Base-by-base conservation (phyloP, 495 filamentous ascomycete species). In the Aspergillus mulundensis region DNA sequence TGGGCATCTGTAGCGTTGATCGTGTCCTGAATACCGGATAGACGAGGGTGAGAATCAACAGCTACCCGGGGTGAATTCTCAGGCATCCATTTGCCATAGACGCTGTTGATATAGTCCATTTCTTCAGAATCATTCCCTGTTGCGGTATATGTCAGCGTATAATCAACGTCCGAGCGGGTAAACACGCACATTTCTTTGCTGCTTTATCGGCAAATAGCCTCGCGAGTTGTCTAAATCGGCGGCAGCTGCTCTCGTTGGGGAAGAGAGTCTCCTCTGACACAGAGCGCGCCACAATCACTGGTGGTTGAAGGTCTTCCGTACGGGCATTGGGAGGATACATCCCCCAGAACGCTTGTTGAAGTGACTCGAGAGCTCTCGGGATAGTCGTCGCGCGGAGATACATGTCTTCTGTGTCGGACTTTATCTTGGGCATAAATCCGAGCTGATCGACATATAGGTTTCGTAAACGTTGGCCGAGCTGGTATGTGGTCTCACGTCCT, bases 21-120 rank as follows among this genome's bases (percentile, higher is more conserved):
- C 10, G 91, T 94, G 64, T 98, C 94, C 85, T 91, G 91, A 53
- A 98, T 88, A 25, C 94, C 95, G 6, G 84, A 89, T 10, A 98
- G 77, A 45, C 89, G 78, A 0, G 94, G 94, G 55, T 88, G 86
- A 2, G 83, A 84, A 71, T 97, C 91, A 1, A 97, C 90, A 24
- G 85, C 85, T 23, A 97, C 86, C 25, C 76, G 77, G 28, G 78
- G 77, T 8, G 80, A 81, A 15, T 69, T 72, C n/a, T 81, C 74
- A 0, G 89, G 90, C 87, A 96, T 94, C 80, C 87, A 94, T 69
- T 91, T 94, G 19, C 85, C 82, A 49, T 87, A 83, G 28, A 87
- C 65, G 36, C 73, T 80, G 63, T 87, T 88, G n/a, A 97, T 70
- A 67, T 95, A 92, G 32, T 79, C 78, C 87, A 98, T 92, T 57